phyloP scores from a whole-genome alignment of 805 yeast genomes.

The Komagataella ulmi region DNA sequence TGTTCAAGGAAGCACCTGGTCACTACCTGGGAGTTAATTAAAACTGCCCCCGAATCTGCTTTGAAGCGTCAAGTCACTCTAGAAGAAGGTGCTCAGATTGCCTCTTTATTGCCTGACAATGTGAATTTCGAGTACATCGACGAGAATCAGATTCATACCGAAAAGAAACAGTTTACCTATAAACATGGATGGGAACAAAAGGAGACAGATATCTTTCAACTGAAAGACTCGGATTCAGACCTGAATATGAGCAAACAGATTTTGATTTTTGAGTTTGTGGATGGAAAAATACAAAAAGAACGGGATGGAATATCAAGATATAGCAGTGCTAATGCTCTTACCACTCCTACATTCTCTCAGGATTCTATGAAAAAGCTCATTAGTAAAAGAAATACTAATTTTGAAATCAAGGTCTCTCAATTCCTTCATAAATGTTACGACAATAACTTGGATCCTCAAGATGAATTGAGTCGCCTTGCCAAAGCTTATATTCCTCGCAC shows the following conservation, averaged over 20 bases:
- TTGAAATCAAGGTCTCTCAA: slow-evolving; percentile 23
- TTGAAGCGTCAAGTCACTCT: slow-evolving; percentile 28
- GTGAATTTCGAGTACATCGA: slow-evolving; percentile 67
- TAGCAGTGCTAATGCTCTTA: neutral
- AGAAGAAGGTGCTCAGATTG: slow-evolving; percentile 53
- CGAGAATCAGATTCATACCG: slow-evolving; percentile 44
- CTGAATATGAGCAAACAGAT: slow-evolving; percentile 32
- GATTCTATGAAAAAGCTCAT: slow-evolving; percentile 52
- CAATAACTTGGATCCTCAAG: slow-evolving; percentile 23
- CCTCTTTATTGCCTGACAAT: slow-evolving; percentile 51
- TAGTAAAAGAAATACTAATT: slow-evolving; percentile 38
- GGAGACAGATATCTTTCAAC: slow-evolving; percentile 36
- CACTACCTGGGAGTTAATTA: slow-evolving; percentile 41
- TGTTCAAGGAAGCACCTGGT: slow-evolving; percentile 46
- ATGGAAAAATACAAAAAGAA: slow-evolving; percentile 40
- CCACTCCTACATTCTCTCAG: slow-evolving; percentile 34
- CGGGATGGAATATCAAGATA: slow-evolving; percentile 24
- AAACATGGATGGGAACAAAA: slow-evolving; percentile 38
- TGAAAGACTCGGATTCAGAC: slow-evolving; percentile 23
- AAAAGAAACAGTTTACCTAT: slow-evolving; percentile 28
- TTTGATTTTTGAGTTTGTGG: slow-evolving; percentile 65
- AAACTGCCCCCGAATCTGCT: slow-evolving; percentile 36
- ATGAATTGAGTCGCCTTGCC: slow-evolving; percentile 22
- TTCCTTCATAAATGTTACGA: slow-evolving; percentile 23
- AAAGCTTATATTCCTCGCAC: slow-evolving; percentile 30